Evolutionary conservation across 2,329 filamentous ascomycete genomes (phyloP).

Genomic region (Colletotrichum kahawae): DNA sequence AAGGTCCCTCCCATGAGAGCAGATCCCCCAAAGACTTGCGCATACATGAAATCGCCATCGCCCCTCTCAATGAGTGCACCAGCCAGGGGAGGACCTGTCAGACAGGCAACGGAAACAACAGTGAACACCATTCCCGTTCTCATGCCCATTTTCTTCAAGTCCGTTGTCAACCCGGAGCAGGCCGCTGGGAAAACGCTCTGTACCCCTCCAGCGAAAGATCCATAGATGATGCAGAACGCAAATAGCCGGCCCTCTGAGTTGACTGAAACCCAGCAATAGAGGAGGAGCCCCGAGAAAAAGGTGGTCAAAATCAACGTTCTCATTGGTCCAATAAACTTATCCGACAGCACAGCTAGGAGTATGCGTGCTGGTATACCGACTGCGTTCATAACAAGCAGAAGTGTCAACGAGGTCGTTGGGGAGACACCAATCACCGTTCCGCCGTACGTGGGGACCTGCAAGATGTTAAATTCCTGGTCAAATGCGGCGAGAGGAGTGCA

Average conservation of each 20-base stretch:
- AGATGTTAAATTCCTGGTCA: not conserved
- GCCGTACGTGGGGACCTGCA: not conserved
- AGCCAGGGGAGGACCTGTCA: conserved; percentile 57
- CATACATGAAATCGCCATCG: not conserved
- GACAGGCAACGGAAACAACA: conserved; percentile 37
- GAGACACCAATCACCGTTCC: not conserved
- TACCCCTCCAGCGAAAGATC: not conserved
- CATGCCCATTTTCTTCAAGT: not conserved
- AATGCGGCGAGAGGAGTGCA: not conserved
- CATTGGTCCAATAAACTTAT: conserved; percentile 13
- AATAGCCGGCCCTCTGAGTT: not conserved
- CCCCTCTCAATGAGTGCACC: conserved; percentile 47
- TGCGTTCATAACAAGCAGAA: conserved; percentile 6
- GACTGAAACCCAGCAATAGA: not conserved
- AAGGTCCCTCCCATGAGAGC: not conserved
- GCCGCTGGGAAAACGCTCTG: conserved; percentile 3
- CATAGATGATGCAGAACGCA: conserved; percentile 4
- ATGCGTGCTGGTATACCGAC: conserved; percentile 15
- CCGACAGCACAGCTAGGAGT: conserved; percentile 14
- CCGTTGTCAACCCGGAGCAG: not conserved
- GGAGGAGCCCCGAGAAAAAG: not conserved
- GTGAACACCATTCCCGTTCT: conserved; percentile 40
- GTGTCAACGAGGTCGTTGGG: not conserved
- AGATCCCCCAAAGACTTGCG: not conserved
- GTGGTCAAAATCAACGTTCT: conserved; percentile 10